These are phyloP conservation scores for Allantophomopsis cytisporea DNA, from an alignment of 2,329 filamentous ascomycete species.

Conservation along the genomic window DNA sequence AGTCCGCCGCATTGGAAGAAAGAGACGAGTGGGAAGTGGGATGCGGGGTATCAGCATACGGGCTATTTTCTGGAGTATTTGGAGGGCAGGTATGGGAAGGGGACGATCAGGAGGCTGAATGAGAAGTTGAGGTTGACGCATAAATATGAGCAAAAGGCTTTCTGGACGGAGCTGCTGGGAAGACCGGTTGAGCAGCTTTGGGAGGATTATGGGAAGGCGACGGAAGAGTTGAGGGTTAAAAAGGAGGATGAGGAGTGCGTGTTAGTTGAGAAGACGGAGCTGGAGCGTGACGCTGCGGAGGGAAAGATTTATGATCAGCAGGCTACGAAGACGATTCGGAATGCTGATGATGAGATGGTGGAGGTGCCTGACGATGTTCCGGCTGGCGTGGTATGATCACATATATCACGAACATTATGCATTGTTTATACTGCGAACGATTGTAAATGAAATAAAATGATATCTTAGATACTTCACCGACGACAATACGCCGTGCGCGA, in stretches of 20 bases:
- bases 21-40: conserved; percentile 49
- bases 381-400: too few species aligned
- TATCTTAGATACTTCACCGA: too few species aligned
- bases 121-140: conserved; percentile 43
- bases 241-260: conserved; percentile 17
- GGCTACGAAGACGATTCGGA: neutral
- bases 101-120: conserved; percentile 50
- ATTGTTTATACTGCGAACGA: too few species aligned
- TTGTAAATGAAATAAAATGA: too few species aligned
- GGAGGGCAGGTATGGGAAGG: conserved; percentile 49
- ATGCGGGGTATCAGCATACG: conserved; percentile 79
- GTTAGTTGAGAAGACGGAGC: conserved; percentile 15
- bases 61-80: conserved; percentile 85
- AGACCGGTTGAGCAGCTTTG: conserved; percentile 55
- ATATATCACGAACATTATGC: too few species aligned
- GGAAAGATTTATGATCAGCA: neutral
- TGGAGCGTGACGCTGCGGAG: neutral
- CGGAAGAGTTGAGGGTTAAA: conserved; percentile 9
- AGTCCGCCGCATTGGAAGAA: conserved; percentile 74
- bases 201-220: conserved; percentile 48
- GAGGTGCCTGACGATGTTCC: neutral
- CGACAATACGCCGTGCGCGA: too few species aligned
- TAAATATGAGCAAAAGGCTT: conserved; percentile 47
- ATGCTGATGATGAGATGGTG: neutral
- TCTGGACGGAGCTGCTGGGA: conserved; percentile 60